Percentiles rank a stretch among this genome's conserved stretches.
Conservation (phyloP, 73 alveolate genomes). For the Stentor coeruleus region DNA sequence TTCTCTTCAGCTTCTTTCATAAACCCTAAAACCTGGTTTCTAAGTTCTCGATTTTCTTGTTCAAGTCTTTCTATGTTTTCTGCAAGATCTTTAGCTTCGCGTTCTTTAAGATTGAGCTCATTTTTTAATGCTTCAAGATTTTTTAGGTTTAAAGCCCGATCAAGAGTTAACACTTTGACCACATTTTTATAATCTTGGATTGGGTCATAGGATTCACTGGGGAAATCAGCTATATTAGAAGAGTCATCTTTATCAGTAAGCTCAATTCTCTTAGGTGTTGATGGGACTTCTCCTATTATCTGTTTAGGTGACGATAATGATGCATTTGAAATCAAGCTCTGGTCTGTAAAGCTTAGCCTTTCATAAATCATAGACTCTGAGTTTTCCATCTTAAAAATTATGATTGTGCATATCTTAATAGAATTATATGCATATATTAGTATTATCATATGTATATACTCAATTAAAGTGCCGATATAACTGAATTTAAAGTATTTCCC, state of each 20-base stretch:
- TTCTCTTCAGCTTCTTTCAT: too few species aligned
- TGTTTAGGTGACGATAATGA: neutral
- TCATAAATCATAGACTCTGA: neutral
- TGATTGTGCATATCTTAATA: neutral
- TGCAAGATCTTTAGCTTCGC: neutral
- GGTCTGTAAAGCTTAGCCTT: neutral
- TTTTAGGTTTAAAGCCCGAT: neutral
- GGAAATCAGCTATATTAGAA: neutral
- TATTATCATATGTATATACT: neutral
- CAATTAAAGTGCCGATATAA: neutral
- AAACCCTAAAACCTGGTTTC: too few species aligned
- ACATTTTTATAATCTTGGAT: too few species aligned
- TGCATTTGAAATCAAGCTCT: neutral
- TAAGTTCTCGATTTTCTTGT: too few species aligned
- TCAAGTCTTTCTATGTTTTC: neutral
- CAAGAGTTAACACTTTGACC: neutral
- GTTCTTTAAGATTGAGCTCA: neutral
- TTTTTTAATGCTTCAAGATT: neutral
- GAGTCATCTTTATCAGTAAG: neutral
- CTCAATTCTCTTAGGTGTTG: neutral
- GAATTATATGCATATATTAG: too few species aligned
- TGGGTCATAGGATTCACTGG: neutral
- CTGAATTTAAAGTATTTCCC: neutral
- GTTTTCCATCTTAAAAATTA: neutral
- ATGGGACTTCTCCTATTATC: neutral